Percentiles rank a stretch among this genome's conserved stretches.
Evolutionary conservation across 108 stramenopile species (phyloP).

Genomic region (Craspedostauros australis): DNA sequence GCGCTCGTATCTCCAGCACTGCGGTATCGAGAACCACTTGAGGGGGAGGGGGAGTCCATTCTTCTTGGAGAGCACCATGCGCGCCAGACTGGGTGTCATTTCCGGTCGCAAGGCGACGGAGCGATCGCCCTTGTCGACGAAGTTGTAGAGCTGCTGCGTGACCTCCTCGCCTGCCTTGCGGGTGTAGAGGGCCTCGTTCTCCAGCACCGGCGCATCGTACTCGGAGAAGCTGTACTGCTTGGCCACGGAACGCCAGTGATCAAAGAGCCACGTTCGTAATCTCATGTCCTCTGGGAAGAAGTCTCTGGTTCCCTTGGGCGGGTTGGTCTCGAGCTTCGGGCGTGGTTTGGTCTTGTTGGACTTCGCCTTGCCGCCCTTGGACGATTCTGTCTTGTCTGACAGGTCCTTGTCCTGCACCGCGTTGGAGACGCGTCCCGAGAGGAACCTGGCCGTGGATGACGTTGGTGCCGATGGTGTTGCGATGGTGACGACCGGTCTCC

Average conservation of each 20-base stretch:
- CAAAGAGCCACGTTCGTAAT: slow-evolving; percentile 90
- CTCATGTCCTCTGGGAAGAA: slow-evolving; percentile 97
- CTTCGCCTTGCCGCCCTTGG: slow-evolving; percentile 4
- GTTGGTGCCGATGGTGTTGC: background rate
- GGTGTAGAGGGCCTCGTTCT: slow-evolving; percentile 86
- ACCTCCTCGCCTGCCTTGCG: slow-evolving; percentile 99
- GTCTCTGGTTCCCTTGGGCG: slow-evolving; percentile 95
- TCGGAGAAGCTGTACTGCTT: slow-evolving; percentile 84
- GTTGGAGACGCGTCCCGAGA: slow-evolving; percentile 61
- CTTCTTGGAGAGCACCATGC: slow-evolving; percentile 96
- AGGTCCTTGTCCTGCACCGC: slow-evolving; percentile 70
- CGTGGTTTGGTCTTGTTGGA: background rate
- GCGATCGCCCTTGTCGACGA: slow-evolving; percentile 94
- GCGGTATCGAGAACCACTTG: slow-evolving; percentile 96
- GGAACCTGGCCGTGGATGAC: background rate
- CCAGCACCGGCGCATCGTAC: slow-evolving; percentile 97
- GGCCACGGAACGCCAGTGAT: slow-evolving; percentile 82
- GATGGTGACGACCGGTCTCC: background rate
- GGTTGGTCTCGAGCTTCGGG: slow-evolving; percentile 80
- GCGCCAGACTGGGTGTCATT: slow-evolving; percentile 96
- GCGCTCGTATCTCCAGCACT: slow-evolving; percentile 96
- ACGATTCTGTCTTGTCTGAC: slow-evolving; percentile 33
- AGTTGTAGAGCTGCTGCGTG: slow-evolving; percentile 96
- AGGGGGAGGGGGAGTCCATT: slow-evolving; percentile 85
- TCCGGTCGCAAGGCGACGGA: slow-evolving; percentile 85